These are phyloP conservation scores for Blepharisma stoltei DNA, from an alignment of 73 alveolate genomes.

Conservation along the genomic window DNA sequence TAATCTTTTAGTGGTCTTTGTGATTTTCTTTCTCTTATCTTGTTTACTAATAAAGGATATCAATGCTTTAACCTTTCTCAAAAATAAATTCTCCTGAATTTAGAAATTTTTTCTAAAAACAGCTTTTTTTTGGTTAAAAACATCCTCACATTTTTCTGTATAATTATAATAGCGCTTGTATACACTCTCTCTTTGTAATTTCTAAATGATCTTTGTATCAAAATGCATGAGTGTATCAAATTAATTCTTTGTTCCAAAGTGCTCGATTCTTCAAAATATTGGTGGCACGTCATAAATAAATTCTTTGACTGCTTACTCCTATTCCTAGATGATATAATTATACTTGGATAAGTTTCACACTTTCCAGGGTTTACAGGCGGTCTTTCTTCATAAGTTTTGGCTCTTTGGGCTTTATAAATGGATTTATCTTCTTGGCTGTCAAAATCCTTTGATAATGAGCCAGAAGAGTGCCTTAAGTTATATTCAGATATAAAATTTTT, in stretches of 20 bases:
- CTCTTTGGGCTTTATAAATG: background rate
- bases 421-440: background rate
- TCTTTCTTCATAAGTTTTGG: constrained; percentile 7
- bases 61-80: constrained; percentile 9
- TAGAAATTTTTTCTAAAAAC: background rate
- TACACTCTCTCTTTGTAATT: background rate
- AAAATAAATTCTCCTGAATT: background rate
- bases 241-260: background rate
- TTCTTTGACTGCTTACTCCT: constrained; percentile 4
- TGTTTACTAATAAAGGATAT: constrained; percentile 1
- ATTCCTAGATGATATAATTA: background rate
- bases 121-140: background rate
- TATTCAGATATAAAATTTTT: constrained; percentile 6
- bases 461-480: background rate
- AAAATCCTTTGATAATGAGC: background rate
- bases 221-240: constrained; percentile 3
- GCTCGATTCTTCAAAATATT: constrained; percentile 16
- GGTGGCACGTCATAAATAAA: background rate
- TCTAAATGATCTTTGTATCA: background rate
- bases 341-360: background rate
- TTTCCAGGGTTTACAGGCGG: constrained; percentile 5
- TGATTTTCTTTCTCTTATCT: background rate
- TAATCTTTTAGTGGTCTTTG: background rate
- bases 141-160: constrained; percentile 8
- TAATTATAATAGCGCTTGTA: background rate